Evolutionary conservation across 1,139 yeast species (phyloP), one percentile per base, ranked within the genome.

Genomic region (Yamadazyma trypodendri): DNA sequence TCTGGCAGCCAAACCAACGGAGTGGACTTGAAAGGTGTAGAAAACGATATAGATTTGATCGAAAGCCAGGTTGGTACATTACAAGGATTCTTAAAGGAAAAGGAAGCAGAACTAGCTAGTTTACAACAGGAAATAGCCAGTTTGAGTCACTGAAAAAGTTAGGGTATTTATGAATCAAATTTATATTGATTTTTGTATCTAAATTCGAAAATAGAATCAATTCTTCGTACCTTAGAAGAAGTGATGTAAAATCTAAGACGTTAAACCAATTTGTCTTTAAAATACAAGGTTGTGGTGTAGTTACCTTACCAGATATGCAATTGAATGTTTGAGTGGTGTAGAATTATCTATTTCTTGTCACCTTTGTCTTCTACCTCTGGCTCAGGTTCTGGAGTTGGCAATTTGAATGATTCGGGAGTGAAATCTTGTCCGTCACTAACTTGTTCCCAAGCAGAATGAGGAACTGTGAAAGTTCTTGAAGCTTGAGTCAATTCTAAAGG

Each of bases 401-500:
- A 77, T 63, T 82, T 83, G 73, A 86, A 86, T 16, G 78, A 64
- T 46, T 82, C 90, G 9, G 96, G 96, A 24, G 94, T 79, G 51
- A 75, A 79, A 60, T 87, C 95, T 50, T 79, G 73, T 56, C 96
- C 96, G 33, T 82, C 85, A 44, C 96, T 95, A 51, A 85, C 92
- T 52, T 85, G 95, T 63, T 87, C 95, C 95, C 95, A 87, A 40
- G 84, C 88, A 29, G 94, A 80, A 18, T 92, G 79, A 36, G 95
- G 95, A 40, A 85, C 95, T 28, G 87, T 72, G 65, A 87, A 87
- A 70, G 86, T 84, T 74, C 96, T 81, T 79, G 88, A 87, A 21
- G 95, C 95, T 68, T 86, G 96, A 31, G 95, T 84, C 61, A 86
- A 75, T 68, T 87, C 95, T 56, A 87, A 75, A 36, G 96, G 96